These are phyloP conservation scores for Ustulina deusta DNA, from an alignment of 2,329 filamentous ascomycete genomes.

Conservation along the genomic window DNA sequence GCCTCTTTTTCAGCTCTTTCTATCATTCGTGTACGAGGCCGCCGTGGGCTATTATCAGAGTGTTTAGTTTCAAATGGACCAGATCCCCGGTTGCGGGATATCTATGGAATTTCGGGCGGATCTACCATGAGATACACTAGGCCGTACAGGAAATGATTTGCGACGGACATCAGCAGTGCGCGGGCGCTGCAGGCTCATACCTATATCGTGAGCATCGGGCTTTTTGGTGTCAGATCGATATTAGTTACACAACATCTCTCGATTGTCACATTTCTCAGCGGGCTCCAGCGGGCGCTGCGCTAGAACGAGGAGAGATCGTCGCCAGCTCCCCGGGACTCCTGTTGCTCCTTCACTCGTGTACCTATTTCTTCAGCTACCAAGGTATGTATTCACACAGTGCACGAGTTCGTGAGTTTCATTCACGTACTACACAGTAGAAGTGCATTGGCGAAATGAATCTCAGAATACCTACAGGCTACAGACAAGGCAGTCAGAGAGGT, in stretches of 20 bases:
- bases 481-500: too few relatives aligned
- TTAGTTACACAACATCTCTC: constrained; percentile 23
- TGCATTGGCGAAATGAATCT: neutral
- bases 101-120: constrained; percentile 16
- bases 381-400: constrained; percentile 30
- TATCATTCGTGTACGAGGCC: neutral
- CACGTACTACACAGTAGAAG: constrained; percentile 5
- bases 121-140: too few relatives aligned
- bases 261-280: constrained; percentile 23
- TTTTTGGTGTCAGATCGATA: constrained; percentile 38
- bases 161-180: constrained; percentile 27
- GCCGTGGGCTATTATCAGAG: neutral
- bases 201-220: constrained; percentile 34
- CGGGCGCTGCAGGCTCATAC: constrained; percentile 22
- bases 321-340: constrained; percentile 31
- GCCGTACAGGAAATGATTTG: constrained; percentile 19
- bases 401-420: neutral
- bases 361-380: too few relatives aligned
- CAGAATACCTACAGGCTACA: constrained; percentile 5
- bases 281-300: constrained; percentile 29
- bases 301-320: constrained; percentile 38
- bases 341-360: neutral
- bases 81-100: constrained; percentile 12
- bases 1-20: constrained; percentile 7
- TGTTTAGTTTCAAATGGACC: constrained; percentile 1